Evolutionary conservation across 805 yeast genomes (phyloP), one percentile per base, ranked within the genome.

Genomic region (Lipomyces sp.): DNA sequence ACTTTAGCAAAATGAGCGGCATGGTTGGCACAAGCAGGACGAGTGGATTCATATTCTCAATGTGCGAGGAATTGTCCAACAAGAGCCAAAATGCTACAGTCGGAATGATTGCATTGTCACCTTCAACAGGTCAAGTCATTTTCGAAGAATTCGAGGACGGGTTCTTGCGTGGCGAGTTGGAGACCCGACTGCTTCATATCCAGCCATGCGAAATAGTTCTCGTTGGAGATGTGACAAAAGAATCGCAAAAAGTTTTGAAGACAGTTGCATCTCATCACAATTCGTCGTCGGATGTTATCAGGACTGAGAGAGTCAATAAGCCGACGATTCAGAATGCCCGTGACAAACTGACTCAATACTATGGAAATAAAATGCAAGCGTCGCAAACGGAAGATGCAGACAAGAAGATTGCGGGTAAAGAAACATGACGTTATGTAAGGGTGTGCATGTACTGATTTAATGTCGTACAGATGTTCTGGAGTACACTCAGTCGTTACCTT

Each of bases 131-230:
- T 0, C 90, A 89, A 56, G 83, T 92, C 2, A 76, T 90, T 0
- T 85, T 85, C 69, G 98, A 95, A 75, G 77, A 78, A 7, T 92
- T 95, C 74, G 74, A 75, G 2, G 98, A 92, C 73, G 81, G 81
- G 24, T 75, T 79, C 10, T 68, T 85, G 10, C 81, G 88, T n/a
- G 83, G 79, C 53, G 88, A 88, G 69, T 77, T 94, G 29, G 92
- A 90, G 68, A 90, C 96, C 0, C 78, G 98, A 62, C 75, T 92
- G 6, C 78, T 85, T 56, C 92, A 90, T 75, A 77, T 93, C 66
- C 85, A 85, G 53, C 98, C 98, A 0, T 84, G 87, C 53, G 98
- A 94, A 75, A 82, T 90, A 11, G 67, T 92, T 0, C 71, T 84
- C 11, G 73, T 85, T 6, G 83, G 86, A 18, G 72, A 74, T 7